Evolutionary conservation across 129 eudicot genomes (phyloP).

Genomic region (Arctium lappa): DNA sequence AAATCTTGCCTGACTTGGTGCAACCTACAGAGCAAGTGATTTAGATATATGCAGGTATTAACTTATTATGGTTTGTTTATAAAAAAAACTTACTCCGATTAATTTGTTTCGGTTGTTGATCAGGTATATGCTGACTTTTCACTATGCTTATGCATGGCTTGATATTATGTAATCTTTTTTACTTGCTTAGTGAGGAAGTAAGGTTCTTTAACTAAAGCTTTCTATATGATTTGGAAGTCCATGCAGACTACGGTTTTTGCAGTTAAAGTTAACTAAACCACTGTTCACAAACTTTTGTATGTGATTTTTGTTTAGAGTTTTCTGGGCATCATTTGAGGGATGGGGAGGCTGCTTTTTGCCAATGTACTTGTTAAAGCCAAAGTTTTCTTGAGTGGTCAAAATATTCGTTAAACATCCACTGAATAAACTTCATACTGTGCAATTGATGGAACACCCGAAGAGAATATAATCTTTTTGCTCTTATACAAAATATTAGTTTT

Average conservation of each 20-base stretch:
- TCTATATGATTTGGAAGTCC: neutral
- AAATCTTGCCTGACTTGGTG: conserved; percentile 1
- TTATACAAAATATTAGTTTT: neutral
- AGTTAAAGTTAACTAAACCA: neutral
- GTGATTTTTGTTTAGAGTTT: neutral
- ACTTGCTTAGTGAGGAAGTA: neutral
- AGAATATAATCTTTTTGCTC: neutral
- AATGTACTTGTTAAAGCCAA: neutral
- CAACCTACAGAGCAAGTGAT: neutral
- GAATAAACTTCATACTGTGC: neutral
- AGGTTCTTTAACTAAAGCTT: neutral
- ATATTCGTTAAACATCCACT: neutral
- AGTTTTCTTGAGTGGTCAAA: neutral
- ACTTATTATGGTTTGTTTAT: neutral
- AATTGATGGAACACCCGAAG: neutral
- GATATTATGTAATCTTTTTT: neutral
- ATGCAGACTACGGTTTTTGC: neutral
- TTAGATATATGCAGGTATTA: neutral
- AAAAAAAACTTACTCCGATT: neutral
- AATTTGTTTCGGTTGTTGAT: neutral
- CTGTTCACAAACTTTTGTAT: neutral
- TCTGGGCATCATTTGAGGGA: neutral
- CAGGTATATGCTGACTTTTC: neutral
- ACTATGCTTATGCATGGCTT: neutral
- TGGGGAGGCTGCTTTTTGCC: neutral